These are phyloP conservation scores for Boletus subcaerulescens DNA, from an alignment of 768 basidiomycete species.

Conservation along the genomic window DNA sequence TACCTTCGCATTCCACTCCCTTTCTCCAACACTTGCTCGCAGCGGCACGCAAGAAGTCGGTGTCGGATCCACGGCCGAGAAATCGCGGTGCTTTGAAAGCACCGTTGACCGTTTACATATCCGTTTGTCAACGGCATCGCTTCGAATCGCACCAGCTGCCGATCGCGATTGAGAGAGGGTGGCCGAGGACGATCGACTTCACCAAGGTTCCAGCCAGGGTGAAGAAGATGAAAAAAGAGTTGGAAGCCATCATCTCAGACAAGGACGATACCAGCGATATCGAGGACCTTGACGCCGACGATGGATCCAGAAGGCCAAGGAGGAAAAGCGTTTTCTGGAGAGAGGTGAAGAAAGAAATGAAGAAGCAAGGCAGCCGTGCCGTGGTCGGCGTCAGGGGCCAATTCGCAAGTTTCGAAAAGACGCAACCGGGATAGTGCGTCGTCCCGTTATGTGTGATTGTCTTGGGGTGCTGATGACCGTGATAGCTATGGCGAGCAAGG, in stretches of 20 bases:
- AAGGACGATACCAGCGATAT: conserved; percentile 24
- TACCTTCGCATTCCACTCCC: conserved; percentile 63
- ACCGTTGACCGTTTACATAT: conserved; percentile 51
- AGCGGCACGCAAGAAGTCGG: conserved; percentile 51
- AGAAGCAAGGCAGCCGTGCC: conserved; percentile 60
- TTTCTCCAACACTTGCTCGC: conserved; percentile 53
- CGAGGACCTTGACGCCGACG: conserved; percentile 11
- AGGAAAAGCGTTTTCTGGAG: conserved; percentile 63
- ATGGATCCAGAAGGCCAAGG: conserved; percentile 25
- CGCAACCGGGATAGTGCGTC: conserved; percentile 88
- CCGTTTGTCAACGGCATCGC: conserved; percentile 73
- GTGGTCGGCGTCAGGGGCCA: conserved; percentile 70
- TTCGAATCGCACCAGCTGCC: conserved; percentile 76
- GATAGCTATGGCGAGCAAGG: conserved; percentile 84
- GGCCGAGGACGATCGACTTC: conserved; percentile 77
- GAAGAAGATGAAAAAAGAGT: conserved; percentile 41
- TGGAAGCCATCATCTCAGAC: conserved; percentile 55
- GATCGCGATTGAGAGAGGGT: conserved; percentile 64
- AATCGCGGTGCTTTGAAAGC: conserved; percentile 66
- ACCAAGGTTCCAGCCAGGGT: conserved; percentile 51
- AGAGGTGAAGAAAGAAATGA: conserved; percentile 61
- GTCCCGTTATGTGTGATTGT: neutral
- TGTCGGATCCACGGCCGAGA: conserved; percentile 57
- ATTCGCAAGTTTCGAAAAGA: conserved; percentile 75
- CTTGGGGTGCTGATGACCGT: neutral